Base-by-base conservation (phyloP, 2,329 filamentous ascomycete genomes). In the Alternaria atra region DNA sequence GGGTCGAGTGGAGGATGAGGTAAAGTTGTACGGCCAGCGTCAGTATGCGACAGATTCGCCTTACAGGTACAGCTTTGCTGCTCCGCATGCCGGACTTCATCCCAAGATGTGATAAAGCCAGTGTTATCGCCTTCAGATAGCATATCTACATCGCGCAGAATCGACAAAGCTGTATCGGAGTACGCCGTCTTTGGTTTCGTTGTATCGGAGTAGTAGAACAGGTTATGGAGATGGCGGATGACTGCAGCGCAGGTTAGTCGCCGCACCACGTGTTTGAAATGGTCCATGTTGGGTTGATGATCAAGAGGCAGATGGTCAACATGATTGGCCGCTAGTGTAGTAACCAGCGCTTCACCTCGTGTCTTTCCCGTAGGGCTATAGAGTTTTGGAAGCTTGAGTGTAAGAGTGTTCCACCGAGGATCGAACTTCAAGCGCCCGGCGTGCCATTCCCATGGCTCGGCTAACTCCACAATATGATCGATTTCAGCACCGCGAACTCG, bases 381-480 rank as follows among this genome's bases (percentile, higher is more conserved):
- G 2, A 56, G 5, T 4, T 9, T 34, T n/a, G 54, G 37, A 15
- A 56, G 17, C 20, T 56, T 50, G 1, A 56, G 27, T 29, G 54
- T 56, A n/a, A 57, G n/a, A 13, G 54, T 34, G 12, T n/a, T 40
- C 54, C 46, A 57, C 5, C 13, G 34, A 25, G 42, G 46, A 35
- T 50, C 44, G 17, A 30, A 57, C 15, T 23, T 12, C 6, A 51
- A 32, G 17, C 46, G 27, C 15, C 17, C 17, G 4, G 15, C 37
- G 3, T 51, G 52, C 52, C 52, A 55, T 15, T n/a, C 30, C 40
- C 52, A 55, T 7, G 52, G 8, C 32, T 37, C 30, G 12, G 52
- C 29, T 8, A 55, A 15, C 20, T 55, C 52, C 13, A 20, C 40
- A 15, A 55, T 27, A 8, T 15, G 20, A 9, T 47, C 52, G 23